Evolutionary conservation across 345 rosid genomes (phyloP).

Genomic region (Theobroma cacao): DNA sequence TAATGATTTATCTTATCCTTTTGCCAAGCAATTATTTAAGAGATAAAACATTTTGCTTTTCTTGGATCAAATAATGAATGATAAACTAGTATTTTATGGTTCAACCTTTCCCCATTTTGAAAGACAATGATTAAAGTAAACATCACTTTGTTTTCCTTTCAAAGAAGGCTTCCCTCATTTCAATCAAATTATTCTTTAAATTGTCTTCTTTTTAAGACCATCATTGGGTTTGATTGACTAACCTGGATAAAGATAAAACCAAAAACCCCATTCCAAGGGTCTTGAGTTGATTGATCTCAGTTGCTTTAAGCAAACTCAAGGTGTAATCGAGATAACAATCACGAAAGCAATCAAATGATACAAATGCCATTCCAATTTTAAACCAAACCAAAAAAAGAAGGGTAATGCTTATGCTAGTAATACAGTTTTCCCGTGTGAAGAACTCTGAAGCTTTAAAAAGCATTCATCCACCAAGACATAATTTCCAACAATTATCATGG

Average conservation of each 20-base stretch:
- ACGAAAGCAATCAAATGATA: not conserved
- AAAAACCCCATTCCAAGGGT: no score
- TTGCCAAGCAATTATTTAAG: no score
- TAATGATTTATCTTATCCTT: no score
- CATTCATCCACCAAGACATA: no score
- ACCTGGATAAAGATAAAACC: no score
- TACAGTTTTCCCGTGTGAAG: not conserved
- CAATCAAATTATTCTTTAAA: not conserved
- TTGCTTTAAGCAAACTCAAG: constrained; percentile 2
- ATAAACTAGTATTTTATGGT: no score
- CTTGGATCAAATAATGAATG: no score
- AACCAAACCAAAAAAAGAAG: not conserved
- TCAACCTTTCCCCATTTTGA: not conserved
- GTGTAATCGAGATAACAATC: not conserved
- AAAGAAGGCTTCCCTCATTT: not conserved
- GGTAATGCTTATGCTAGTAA: not conserved
- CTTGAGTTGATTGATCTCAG: not conserved
- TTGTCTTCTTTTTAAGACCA: not conserved
- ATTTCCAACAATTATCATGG: no score
- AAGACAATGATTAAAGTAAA: not conserved
- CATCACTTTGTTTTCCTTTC: not conserved
- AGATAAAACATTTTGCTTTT: no score
- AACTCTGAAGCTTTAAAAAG: not conserved
- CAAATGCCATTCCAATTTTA: not conserved
- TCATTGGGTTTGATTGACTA: not conserved